Evolutionary conservation across 1,284 basidiomycete species (phyloP), one percentile per base, ranked within the genome.

Genomic region (Microbotryum silenes-acaulis): DNA sequence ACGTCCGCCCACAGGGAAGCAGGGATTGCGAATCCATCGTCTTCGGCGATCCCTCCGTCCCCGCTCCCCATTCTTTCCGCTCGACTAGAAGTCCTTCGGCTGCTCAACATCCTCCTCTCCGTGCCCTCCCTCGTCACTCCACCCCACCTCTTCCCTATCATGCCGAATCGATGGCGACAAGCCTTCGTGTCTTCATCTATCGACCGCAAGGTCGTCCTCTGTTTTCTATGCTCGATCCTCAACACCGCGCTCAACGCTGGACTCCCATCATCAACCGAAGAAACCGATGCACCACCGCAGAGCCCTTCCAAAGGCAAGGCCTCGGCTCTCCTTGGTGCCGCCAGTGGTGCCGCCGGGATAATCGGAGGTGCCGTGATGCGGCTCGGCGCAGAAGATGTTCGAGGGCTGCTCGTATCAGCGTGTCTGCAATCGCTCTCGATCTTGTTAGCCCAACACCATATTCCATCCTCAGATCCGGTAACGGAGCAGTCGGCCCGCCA

Each of bases 161-260:
- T 60, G 86, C 89, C 14, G 86, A 90, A 74, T 82, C 83, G 68
- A 84, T 85, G 50, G 84, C 87, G 63, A 81, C 89, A 37, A 82
- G 89, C 52, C 82, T 55, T 69, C 48, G 62, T 69, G 10, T 60
- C 55, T 5, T 6, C 6, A 4, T 54, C 48, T 9, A 55, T 61
- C 14, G 63, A 66, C 21, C 60, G 66, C 31, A 73, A 72, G 37
- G 59, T 67, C 27, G 65, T 64, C 18, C 80, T 97, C 54, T 91
- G 91, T 2, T 78, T 96, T 16, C 77, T 97, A 7, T 97, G 92
- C 74, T 94, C 91, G 10, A 78, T 93, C 53, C 79, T 97, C 64
- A 97, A 97, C 74, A 92, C 89, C 7, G 83, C 85, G 18, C 83
- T 96, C 79, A 87, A 71, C 1, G 50, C 63, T 8, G 86, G 72